Conservation (phyloP, 345 rosid genomes). For the Zanthoxylum bungeanum region DNA sequence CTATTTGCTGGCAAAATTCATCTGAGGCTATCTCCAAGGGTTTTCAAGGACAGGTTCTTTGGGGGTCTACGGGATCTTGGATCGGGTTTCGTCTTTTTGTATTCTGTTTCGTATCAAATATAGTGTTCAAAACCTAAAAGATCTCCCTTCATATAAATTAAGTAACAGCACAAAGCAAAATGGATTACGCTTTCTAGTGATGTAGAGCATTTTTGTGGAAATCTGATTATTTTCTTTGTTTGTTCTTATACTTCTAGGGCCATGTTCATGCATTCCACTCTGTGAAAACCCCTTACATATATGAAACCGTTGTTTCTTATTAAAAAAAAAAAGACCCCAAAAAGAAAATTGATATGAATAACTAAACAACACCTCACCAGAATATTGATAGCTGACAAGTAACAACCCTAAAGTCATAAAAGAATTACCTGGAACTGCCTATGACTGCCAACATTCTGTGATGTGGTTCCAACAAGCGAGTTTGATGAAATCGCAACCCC, state of each 20-base stretch:
- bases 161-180: background rate
- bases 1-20: too few species aligned
- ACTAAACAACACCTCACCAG: too few species aligned
- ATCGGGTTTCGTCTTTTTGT: too few species aligned
- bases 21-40: too few species aligned
- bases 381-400: background rate
- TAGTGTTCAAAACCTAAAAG: background rate
- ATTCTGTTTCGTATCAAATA: too few species aligned
- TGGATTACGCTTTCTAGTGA: background rate
- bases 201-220: background rate
- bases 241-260: background rate
- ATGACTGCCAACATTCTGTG: conserved; percentile 65
- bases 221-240: too few species aligned
- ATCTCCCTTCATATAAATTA: background rate
- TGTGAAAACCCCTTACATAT: background rate
- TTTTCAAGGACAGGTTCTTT: too few species aligned
- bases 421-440: conserved; percentile 75
- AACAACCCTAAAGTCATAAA: background rate
- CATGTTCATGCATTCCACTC: background rate
- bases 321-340: background rate
- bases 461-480: conserved; percentile 50
- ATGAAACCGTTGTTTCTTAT: background rate
- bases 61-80: too few species aligned
- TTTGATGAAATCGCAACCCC: conserved; percentile 52
- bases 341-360: too few species aligned